Percentiles rank a stretch among this genome's conserved stretches.
These are phyloP conservation scores for Hordeum marinum DNA, from an alignment of 176 grass and related monocot species.

Conservation along the genomic window DNA sequence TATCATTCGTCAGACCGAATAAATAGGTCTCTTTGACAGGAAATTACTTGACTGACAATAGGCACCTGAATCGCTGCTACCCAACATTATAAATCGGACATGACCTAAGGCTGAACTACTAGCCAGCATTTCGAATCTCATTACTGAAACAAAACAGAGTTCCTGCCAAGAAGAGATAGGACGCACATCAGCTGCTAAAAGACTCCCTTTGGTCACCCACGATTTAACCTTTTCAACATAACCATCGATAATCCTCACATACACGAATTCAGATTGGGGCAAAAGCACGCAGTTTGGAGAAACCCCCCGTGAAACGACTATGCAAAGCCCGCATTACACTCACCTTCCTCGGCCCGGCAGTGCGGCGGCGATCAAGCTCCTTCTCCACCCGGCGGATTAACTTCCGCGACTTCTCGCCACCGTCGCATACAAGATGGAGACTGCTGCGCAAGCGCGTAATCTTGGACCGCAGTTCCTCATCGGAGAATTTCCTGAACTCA, in stretches of 20 bases:
- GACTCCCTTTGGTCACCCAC: background rate
- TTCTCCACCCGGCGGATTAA: background rate
- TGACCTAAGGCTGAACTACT: background rate
- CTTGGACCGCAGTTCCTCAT: background rate
- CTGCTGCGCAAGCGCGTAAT: background rate
- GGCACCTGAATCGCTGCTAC: background rate
- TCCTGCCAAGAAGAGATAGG: background rate
- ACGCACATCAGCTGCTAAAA: background rate
- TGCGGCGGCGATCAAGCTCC: conserved; percentile 24
- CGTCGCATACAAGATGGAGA: rapidly evolving
- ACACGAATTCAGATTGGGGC: background rate
- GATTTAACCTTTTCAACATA: conserved; percentile 8
- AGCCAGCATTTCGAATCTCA: background rate
- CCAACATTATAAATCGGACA: background rate
- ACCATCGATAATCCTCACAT: background rate
- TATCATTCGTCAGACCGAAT: background rate
- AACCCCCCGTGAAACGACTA: background rate
- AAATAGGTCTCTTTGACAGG: background rate
- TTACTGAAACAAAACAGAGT: background rate
- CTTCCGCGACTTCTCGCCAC: background rate
- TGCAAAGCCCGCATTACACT: conserved; percentile 19
- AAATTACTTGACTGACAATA: background rate
- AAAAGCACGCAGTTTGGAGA: background rate
- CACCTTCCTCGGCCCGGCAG: conserved; percentile 5
- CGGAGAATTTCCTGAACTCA: background rate